A percentile compares a stretch with the other conserved stretches of the same genome.
Conservation (phyloP, 305 asterid genomes). For the Solanum hybrid region DNA sequence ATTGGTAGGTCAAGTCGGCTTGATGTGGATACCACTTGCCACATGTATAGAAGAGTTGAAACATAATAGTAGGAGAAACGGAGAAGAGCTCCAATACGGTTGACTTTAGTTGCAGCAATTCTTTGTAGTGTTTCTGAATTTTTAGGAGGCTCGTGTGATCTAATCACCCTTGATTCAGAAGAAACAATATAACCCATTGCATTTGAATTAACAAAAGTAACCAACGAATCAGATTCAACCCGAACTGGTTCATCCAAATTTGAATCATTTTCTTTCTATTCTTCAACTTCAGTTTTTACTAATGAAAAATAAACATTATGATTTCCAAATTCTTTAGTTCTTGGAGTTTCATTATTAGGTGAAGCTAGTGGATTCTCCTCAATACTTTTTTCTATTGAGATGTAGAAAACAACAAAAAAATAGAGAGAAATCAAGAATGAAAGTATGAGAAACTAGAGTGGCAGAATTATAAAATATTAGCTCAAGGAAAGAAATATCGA, state of each 20-base stretch:
- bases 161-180: background rate
- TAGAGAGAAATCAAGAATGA: too few relatives aligned
- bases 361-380: background rate
- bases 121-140: background rate
- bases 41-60: background rate
- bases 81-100: background rate
- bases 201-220: background rate
- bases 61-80: background rate
- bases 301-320: background rate
- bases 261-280: background rate
- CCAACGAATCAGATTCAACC: background rate
- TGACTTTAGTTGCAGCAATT: background rate
- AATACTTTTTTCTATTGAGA: background rate
- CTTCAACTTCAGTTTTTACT: background rate
- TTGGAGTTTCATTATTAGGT: background rate
- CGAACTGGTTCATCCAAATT: background rate
- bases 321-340: background rate
- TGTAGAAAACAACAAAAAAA: background rate
- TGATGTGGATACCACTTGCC: background rate
- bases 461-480: background rate
- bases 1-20: background rate
- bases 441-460: background rate
- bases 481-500: background rate
- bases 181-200: background rate
- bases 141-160: background rate